Evolutionary conservation across 257 asterid species (phyloP).

Genomic region (Solanum habrochaites): DNA sequence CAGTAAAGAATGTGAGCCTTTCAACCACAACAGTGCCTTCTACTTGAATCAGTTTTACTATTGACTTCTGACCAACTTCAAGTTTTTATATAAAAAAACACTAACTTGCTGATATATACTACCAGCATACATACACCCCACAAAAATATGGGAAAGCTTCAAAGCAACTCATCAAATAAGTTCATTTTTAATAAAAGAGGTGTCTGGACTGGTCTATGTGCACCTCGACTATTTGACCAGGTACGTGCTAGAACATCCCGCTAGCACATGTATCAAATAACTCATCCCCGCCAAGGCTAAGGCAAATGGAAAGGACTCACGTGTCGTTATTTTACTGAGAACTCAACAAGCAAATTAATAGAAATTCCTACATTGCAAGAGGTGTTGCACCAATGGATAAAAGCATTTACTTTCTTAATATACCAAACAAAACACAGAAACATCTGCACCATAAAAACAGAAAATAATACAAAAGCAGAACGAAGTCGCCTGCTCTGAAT

Average conservation of each 20-base stretch:
- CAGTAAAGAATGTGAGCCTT: not conserved
- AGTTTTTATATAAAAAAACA: not conserved
- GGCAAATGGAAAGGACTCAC: not conserved
- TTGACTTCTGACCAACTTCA: not conserved
- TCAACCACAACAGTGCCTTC: not conserved
- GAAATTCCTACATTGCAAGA: not conserved
- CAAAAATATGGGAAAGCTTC: not conserved
- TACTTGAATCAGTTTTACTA: not conserved
- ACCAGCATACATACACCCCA: not conserved
- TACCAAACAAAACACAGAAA: not conserved
- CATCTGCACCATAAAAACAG: not conserved
- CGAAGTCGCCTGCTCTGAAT: too few relatives aligned
- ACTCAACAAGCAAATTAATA: not conserved
- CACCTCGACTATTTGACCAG: not conserved
- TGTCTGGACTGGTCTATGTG: rapidly evolving
- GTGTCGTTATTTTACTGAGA: not conserved
- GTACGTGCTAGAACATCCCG: not conserved
- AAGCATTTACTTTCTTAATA: not conserved
- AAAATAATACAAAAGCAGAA: not conserved
- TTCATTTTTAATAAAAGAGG: not conserved
- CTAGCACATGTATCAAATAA: not conserved
- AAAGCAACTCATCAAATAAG: not conserved
- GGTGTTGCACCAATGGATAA: not conserved
- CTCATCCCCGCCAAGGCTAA: not conserved
- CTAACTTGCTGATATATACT: not conserved